phyloP scores from a whole-genome alignment of 306 rosid genomes.

The cucumber (Cucumis sativus) region DNA sequence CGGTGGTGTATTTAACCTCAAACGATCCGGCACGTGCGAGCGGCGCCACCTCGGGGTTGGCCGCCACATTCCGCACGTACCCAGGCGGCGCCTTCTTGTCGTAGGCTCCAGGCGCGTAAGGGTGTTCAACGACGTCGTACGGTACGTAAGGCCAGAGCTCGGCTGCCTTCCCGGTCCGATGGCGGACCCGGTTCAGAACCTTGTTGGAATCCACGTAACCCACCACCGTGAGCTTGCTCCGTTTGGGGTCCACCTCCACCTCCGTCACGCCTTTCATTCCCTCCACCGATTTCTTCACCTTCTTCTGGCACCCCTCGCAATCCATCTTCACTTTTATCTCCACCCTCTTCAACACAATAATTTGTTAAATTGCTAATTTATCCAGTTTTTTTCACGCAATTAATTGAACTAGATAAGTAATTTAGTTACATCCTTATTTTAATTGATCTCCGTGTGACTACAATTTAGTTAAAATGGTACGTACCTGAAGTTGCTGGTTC shows the following conservation, averaged over 20 bases:
- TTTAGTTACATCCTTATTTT: no score
- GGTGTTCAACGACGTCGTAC: conserved; percentile 34
- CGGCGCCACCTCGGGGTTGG: conserved; percentile 17
- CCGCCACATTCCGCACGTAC: conserved; percentile 30
- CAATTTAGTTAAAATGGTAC: neutral
- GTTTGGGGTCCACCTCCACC: conserved; percentile 30
- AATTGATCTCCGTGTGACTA: no score
- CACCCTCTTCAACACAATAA: conserved; percentile 11
- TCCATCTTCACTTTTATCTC: conserved; percentile 48
- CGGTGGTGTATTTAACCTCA: conserved; percentile 31
- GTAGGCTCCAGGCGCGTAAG: conserved; percentile 29
- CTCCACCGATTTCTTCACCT: conserved; percentile 27
- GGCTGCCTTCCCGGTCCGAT: conserved; percentile 38
- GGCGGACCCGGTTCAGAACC: conserved; percentile 28
- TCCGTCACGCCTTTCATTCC: conserved; percentile 39
- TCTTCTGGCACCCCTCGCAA: conserved; percentile 35
- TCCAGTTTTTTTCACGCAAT: no score
- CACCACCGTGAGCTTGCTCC: conserved; percentile 30
- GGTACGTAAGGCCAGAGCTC: conserved; percentile 42
- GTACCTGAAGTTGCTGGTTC: conserved; percentile 12
- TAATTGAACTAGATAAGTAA: no score
- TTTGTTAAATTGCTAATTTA: no score
- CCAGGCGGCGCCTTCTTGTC: conserved; percentile 50
- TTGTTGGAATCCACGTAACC: conserved; percentile 30
- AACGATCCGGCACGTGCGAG: conserved; percentile 30